phyloP scores from a whole-genome alignment of 495 filamentous ascomycete species.

The Amniculicola lignicola region DNA sequence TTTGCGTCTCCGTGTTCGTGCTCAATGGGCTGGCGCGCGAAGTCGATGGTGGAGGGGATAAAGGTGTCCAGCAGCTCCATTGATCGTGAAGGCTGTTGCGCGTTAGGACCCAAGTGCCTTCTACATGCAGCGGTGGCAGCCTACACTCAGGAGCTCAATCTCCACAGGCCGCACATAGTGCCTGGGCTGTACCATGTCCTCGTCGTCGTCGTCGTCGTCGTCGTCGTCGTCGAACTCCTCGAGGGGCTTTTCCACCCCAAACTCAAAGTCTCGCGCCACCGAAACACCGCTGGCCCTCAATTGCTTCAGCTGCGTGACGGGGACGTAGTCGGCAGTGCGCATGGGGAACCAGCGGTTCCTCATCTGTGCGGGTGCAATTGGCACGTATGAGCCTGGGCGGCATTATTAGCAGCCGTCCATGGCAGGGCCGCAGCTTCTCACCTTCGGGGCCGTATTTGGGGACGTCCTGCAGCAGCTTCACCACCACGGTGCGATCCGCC shows the following conservation, averaged over 20 bases:
- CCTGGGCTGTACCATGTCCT: slow-evolving; percentile 1
- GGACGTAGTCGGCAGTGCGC: slow-evolving; percentile 55
- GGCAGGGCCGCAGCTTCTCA: slow-evolving; percentile 32
- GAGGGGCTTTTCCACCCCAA: slow-evolving; percentile 14
- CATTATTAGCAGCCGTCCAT: background rate
- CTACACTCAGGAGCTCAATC: slow-evolving; percentile 34
- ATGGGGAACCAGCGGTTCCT: slow-evolving; percentile 55
- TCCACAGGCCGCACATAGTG: slow-evolving; percentile 33
- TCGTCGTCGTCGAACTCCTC: slow-evolving; percentile 17
- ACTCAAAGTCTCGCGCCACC: slow-evolving; percentile 50
- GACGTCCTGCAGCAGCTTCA: slow-evolving; percentile 59
- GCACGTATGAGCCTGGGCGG: slow-evolving; percentile 52
- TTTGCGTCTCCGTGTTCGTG: slow-evolving; percentile 4
- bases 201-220: background rate
- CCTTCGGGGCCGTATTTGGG: slow-evolving; percentile 58
- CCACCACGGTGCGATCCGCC: slow-evolving; percentile 50
- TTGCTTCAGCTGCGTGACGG: slow-evolving; percentile 43
- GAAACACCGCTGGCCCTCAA: slow-evolving; percentile 44
- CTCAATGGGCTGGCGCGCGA: slow-evolving; percentile 52
- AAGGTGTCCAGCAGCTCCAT: slow-evolving; percentile 49
- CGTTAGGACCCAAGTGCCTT: slow-evolving; percentile 5
- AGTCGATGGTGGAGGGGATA: slow-evolving; percentile 50
- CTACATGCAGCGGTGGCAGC: background rate
- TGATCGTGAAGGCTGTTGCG: slow-evolving; percentile 47
- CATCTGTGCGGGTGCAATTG: slow-evolving; percentile 53